Evolutionary conservation across 2,329 filamentous ascomycete species (phyloP).

Genomic region (Dryadomyces quercivorus): DNA sequence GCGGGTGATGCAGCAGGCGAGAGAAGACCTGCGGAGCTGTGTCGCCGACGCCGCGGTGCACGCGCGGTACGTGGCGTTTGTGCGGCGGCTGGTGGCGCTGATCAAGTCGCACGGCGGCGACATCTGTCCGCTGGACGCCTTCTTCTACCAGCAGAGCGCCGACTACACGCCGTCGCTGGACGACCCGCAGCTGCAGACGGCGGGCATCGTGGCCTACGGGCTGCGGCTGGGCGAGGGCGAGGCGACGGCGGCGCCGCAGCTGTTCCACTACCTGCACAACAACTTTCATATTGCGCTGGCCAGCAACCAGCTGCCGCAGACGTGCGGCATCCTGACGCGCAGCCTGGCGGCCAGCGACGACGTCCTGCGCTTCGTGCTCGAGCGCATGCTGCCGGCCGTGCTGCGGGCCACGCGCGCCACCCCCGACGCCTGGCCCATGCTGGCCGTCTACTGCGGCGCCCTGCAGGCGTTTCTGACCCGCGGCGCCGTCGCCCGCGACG

Average conservation of each 20-base stretch:
- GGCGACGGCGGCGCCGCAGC: constrained; percentile 28
- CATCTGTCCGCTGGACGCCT: constrained; percentile 40
- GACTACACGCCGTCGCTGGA: constrained; percentile 43
- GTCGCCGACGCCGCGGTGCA: constrained; percentile 25
- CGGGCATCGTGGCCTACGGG: constrained; percentile 43
- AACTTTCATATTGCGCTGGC: constrained; percentile 43
- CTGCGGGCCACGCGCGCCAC: constrained; percentile 25
- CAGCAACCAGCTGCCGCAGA: constrained; percentile 33
- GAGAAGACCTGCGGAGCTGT: constrained; percentile 26
- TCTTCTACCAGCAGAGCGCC: constrained; percentile 42
- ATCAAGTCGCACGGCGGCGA: constrained; percentile 42
- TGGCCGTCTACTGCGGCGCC: constrained; percentile 37
- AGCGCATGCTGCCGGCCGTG: constrained; percentile 42
- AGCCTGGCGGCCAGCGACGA: constrained; percentile 34
- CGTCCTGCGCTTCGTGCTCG: constrained; percentile 35
- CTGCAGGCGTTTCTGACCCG: constrained; percentile 23
- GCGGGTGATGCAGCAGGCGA: constrained; percentile 41
- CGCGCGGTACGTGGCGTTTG: constrained; percentile 34
- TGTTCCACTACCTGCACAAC: constrained; percentile 46
- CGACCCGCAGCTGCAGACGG: constrained; percentile 44
- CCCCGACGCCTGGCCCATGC: constrained; percentile 30
- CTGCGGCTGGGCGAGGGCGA: constrained; percentile 41
- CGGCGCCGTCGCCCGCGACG: constrained; percentile 23
- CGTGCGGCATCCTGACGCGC: constrained; percentile 30
- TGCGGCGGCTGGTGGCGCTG: constrained; percentile 37